Evolutionary conservation across 2,329 filamentous ascomycete genomes (phyloP).

Genomic region (Diaporthe vaccinii): DNA sequence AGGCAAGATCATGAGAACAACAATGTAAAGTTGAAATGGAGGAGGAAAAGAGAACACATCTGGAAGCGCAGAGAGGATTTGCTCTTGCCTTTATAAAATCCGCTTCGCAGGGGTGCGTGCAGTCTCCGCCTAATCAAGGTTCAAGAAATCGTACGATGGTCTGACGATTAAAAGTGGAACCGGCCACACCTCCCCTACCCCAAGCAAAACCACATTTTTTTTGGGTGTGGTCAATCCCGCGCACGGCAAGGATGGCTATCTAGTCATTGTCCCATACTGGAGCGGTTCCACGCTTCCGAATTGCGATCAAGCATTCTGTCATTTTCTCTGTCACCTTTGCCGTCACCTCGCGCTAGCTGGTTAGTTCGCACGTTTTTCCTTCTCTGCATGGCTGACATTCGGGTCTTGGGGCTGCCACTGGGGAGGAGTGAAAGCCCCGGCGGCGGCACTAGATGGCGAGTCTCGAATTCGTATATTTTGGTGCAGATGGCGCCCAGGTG

Average conservation of each 20-base stretch:
- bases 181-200: neutral
- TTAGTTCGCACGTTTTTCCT: neutral
- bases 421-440: no score
- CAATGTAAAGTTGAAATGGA: neutral
- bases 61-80: neutral
- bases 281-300: neutral
- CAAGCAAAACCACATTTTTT: conserved; percentile 8
- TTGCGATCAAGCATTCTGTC: conserved; percentile 6
- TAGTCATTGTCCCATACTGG: neutral
- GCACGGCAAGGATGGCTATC: neutral
- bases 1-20: neutral
- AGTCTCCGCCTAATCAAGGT: neutral
- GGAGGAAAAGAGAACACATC: no score
- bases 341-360: neutral
- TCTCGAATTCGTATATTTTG: no score
- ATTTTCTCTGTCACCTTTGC: neutral
- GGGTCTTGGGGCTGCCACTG: no score
- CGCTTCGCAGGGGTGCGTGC: conserved; percentile 11
- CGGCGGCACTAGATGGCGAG: no score
- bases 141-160: conserved; percentile 36
- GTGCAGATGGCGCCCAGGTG: no score
- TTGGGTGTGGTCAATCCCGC: neutral
- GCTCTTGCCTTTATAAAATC: conserved; percentile 21
- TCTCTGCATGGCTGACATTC: conserved; percentile 20
- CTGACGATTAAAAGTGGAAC: conserved; percentile 28